Percentiles rank a stretch among this genome's conserved stretches.
phyloP scores from a whole-genome alignment of 805 yeast genomes.

The Cyberlindnera japonica region DNA sequence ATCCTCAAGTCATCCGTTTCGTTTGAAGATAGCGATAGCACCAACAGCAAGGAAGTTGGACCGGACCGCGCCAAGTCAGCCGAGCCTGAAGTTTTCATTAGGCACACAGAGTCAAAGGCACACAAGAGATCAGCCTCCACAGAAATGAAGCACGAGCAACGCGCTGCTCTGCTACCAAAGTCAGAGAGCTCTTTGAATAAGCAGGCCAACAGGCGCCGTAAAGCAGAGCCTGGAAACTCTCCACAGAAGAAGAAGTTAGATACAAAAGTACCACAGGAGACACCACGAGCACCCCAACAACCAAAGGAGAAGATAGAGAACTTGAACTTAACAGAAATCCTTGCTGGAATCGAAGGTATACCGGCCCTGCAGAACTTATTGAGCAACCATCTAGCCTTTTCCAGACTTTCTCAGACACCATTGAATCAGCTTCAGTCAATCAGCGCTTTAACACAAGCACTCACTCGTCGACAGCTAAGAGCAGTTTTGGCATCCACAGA shows the following conservation, averaged over 20 bases:
- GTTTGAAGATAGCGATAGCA: not conserved
- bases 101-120: conserved; percentile 1
- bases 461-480: conserved; percentile 44
- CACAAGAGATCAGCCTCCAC: conserved; percentile 13
- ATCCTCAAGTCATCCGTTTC: conserved; percentile 9
- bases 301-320: conserved; percentile 28
- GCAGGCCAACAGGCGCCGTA: conserved; percentile 27
- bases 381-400: conserved; percentile 84
- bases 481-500: conserved; percentile 40
- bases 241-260: conserved; percentile 29
- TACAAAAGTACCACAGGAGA: not conserved
- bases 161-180: conserved; percentile 16
- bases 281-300: conserved; percentile 9
- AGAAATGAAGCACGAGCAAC: conserved; percentile 3
- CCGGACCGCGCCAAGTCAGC: conserved; percentile 14
- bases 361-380: conserved; percentile 60
- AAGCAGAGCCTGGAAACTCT: conserved; percentile 30
- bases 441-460: conserved; percentile 46
- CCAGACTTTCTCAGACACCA: conserved; percentile 85
- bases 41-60: not conserved
- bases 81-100: conserved; percentile 6
- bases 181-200: conserved; percentile 20
- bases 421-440: conserved; percentile 65
- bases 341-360: conserved; percentile 37
- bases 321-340: conserved; percentile 28